phyloP scores from a whole-genome alignment of 352 stramenopile species.

The Pythium myriotylum region DNA sequence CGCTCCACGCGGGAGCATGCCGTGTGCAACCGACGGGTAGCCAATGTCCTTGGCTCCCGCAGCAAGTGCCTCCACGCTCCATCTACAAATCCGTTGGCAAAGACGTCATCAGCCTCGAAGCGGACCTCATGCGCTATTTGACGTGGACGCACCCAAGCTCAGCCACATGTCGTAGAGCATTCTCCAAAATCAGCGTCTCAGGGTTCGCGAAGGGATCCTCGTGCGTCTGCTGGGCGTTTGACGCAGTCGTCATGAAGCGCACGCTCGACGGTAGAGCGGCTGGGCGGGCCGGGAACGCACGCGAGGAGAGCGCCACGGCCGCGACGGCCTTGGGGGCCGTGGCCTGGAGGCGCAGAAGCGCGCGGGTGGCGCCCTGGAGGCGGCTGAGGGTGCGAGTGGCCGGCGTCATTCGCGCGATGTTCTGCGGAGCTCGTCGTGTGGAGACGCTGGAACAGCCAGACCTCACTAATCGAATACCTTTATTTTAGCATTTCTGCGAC shows the following conservation, averaged over 20 bases:
- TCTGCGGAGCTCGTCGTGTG: conserved; percentile 2
- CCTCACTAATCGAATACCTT: conserved; percentile 4
- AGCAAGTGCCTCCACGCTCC: conserved; percentile 73
- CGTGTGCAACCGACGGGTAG: conserved; percentile 80
- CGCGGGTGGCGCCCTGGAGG: conserved; percentile 11
- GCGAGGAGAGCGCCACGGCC: neutral
- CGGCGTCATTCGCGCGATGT: conserved; percentile 9
- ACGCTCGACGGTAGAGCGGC: neutral
- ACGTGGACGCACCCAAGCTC: conserved; percentile 43
- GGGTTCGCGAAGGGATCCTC: conserved; percentile 35
- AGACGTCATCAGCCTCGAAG: neutral
- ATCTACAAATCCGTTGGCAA: conserved; percentile 37
- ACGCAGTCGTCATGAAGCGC: conserved; percentile 13
- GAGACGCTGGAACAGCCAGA: neutral
- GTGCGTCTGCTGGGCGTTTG: conserved; percentile 3
- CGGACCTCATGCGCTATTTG: neutral
- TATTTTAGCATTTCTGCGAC: conserved; percentile 24
- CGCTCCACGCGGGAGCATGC: conserved; percentile 75
- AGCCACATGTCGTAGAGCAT: conserved; percentile 51
- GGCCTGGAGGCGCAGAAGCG: conserved; percentile 12
- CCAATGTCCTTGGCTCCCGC: conserved; percentile 67
- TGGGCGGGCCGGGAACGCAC: neutral
- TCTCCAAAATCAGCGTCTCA: conserved; percentile 57
- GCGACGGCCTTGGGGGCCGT: conserved; percentile 7
- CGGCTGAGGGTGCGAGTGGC: conserved; percentile 12